Evolutionary conservation across 495 filamentous ascomycete species (phyloP).

Genomic region (Aspergillus hancockii): DNA sequence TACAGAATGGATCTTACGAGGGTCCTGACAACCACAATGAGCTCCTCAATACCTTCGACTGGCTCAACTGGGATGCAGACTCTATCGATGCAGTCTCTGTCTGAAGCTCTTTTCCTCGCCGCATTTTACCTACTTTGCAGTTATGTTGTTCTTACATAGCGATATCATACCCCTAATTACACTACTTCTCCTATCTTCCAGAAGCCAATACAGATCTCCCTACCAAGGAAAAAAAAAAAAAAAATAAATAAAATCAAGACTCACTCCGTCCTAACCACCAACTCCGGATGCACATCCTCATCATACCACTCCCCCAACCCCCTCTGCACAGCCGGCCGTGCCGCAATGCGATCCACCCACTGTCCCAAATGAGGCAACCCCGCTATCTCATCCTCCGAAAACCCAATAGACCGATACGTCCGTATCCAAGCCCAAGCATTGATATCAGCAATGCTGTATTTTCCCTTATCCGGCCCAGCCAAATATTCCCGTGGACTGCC

Average conservation of each 20-base stretch:
- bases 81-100: too few species aligned
- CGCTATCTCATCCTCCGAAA: background rate
- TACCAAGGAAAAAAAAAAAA: too few species aligned
- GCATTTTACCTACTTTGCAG: too few species aligned
- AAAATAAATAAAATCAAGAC: too few species aligned
- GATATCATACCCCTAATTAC: too few species aligned
- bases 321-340: slow-evolving; percentile 1
- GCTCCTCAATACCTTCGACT: slow-evolving; percentile 9
- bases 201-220: too few species aligned
- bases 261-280: slow-evolving; percentile 4
- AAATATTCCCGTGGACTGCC: background rate
- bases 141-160: too few species aligned
- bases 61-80: slow-evolving; percentile 9
- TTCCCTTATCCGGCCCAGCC: background rate
- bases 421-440: slow-evolving; percentile 9
- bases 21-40: slow-evolving; percentile 2
- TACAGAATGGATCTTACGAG: background rate
- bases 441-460: slow-evolving; percentile 11
- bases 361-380: background rate
- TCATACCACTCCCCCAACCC: slow-evolving; percentile 5
- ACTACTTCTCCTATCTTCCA: too few species aligned
- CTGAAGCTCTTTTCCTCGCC: too few species aligned
- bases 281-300: slow-evolving; percentile 9
- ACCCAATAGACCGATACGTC: background rate
- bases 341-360: slow-evolving; percentile 4